Base-by-base conservation (phyloP, 192 early-diverging fungal genomes). In the Rhizoclosmatium globosum region DNA sequence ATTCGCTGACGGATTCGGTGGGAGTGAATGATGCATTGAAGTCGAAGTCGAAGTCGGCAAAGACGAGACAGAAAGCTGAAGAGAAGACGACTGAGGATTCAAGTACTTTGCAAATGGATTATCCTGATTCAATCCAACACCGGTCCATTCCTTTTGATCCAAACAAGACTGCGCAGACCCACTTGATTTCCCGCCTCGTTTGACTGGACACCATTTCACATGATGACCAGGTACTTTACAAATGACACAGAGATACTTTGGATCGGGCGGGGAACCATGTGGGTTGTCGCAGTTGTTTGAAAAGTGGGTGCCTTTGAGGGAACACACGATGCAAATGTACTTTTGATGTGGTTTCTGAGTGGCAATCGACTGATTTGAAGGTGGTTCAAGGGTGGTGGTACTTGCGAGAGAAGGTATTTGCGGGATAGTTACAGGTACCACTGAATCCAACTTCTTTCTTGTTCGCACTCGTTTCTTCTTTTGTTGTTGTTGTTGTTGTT, bases 131-230 rank as follows among this genome's bases (percentile, higher is more conserved):
- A 31, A 31, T 31, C 31, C 31, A 0, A 31, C 31, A 31, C 31
- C 31, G 31, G 31, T 31, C 31, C 31, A 31, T 31, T 31, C 31
- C 31, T 31, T 31, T 31, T 31, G 31, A 31, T 31, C 31, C 31
- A 0, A 31, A 31, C 31, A 31, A 31, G 31, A 31, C 31, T 31
- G 31, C 31, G 31, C 31, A 31, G 31, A 31, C 31, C 31, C 31
- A 31, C 31, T 31, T 31, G 31, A 31, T 38, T 57, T 64, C 21
- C 42, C 17, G 19, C 60, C 39, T 64, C 39, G 17, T 15, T 43
- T 68, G 21, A 44, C n/a, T 64, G 73, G 73, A 64, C 73, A 74
- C 73, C 73, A 74, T 64, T 64, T 74, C 17, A 74, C 56, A 46
- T 74, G 73, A 43, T 74, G 73, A 2, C 73, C 73, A 23, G 57